A percentile compares a stretch with the other conserved stretches of the same genome.
These are phyloP conservation scores for Linum trigynum DNA, from an alignment of 345 rosid species.

Conservation along the genomic window DNA sequence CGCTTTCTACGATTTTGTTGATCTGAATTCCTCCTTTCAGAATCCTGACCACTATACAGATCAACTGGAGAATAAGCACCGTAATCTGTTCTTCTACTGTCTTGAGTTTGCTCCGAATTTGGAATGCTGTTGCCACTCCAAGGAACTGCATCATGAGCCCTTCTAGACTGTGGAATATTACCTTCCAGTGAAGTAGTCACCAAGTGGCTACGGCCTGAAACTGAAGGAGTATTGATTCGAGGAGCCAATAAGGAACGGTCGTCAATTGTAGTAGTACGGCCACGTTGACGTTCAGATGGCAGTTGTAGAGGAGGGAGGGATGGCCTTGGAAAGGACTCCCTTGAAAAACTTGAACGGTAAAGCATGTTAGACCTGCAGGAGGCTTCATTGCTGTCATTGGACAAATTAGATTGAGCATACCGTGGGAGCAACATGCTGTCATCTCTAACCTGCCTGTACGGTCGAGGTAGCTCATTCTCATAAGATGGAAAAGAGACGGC, in stretches of 20 bases:
- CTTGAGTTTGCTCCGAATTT: conserved; percentile 8
- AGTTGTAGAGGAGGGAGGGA: conserved; percentile 17
- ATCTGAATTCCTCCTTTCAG: conserved; percentile 6
- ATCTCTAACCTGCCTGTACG: conserved; percentile 17
- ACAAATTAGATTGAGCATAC: conserved; percentile 13
- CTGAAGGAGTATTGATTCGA: conserved; percentile 10
- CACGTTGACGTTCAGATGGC: conserved; percentile 9
- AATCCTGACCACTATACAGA: conserved; percentile 1
- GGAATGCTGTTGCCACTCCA: conserved; percentile 12
- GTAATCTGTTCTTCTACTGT: background rate
- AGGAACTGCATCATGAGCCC: conserved; percentile 11
- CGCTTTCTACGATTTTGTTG: conserved; percentile 15
- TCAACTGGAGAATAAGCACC: background rate
- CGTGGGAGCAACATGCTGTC: conserved; percentile 4
- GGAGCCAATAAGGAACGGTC: background rate
- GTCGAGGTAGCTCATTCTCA: conserved; percentile 8
- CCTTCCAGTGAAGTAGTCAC: background rate
- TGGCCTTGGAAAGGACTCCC: conserved; percentile 15
- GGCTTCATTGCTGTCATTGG: conserved; percentile 12
- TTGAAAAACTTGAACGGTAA: conserved; percentile 4
- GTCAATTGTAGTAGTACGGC: conserved; percentile 9
- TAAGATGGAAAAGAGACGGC: conserved; percentile 6
- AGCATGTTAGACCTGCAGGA: conserved; percentile 11
- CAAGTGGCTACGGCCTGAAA: conserved; percentile 7
- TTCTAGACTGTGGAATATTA: conserved; percentile 16